Base-by-base conservation (phyloP, 2,329 filamentous ascomycete genomes). In the Fusarium devonianum region DNA sequence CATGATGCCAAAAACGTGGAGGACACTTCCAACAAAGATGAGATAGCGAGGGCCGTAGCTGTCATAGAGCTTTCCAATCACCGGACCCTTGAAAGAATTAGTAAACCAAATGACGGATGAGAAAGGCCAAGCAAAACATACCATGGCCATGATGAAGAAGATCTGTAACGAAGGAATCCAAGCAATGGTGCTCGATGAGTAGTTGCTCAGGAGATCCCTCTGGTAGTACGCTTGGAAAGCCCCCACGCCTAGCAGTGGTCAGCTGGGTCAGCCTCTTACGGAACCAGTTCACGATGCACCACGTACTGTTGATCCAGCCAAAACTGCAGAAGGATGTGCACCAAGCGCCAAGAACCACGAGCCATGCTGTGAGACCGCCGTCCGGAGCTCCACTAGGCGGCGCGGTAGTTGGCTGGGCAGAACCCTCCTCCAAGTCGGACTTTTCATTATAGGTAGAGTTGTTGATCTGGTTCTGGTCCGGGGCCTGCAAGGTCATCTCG, bases 51-150 rank as follows among this genome's bases (percentile, higher is more conserved):
- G 83, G 0, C 87, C 87, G 47, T 83, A 81, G 46, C 74, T 80
- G 61, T 90, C 87, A 58, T 80, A 88, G 0, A 86, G 48, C 22
- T 75, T 78, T 2, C 87, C 87, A n/a, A 85, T 76, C 7, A 88
- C 62, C 0, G 84, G 83, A 0, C 85, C 84, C 50, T 78, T 14
- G 3, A 4, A 12, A 7, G 5, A 18, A 3, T 18, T 7, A 14
- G 46, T 50, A 10, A 59, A 40, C 33, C 23, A 29, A 14, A 30
- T 28, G 26, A 11, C 2, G 6, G 30, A 21, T n/a, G 21, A 7
- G 7, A 14, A 49, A 13, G 11, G 19, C 30, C 8, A 18, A 21
- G 29, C 28, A 9, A 12, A 59, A 45, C 67, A 56, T 65, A 74
- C 73, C 60, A 72, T 67, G 17, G 65, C 72, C 62, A 81, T 79